Evolutionary conservation across 352 stramenopile species (phyloP).

Genomic region (Phytopythium mirpurense): DNA sequence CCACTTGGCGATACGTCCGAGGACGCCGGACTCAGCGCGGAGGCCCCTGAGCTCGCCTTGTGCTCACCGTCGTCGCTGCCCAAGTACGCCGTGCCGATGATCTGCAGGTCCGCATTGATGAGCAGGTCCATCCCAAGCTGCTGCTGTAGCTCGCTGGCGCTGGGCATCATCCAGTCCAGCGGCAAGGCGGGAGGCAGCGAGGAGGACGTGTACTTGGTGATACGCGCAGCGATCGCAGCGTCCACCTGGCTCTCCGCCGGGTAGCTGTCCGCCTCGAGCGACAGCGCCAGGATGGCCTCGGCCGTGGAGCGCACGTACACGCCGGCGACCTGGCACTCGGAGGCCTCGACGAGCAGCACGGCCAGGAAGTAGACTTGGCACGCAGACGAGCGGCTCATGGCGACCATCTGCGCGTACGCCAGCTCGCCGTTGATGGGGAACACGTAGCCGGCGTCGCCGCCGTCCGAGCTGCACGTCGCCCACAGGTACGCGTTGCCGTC

Average conservation of each 20-base stretch:
- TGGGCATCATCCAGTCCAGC: conserved; percentile 20
- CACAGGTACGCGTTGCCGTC: conserved; percentile 24
- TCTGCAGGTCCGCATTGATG: conserved; percentile 22
- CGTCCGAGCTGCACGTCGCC: conserved; percentile 13
- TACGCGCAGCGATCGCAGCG: conserved; percentile 17
- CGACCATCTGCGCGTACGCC: conserved; percentile 23
- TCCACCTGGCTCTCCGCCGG: conserved; percentile 19
- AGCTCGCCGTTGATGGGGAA: conserved; percentile 28
- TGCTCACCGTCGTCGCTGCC: conserved; percentile 4
- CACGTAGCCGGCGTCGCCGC: conserved; percentile 18
- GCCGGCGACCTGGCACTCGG: conserved; percentile 25
- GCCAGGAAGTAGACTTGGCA: conserved; percentile 24
- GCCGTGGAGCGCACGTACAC: conserved; percentile 27
- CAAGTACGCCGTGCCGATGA: conserved; percentile 26
- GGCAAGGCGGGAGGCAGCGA: conserved; percentile 9
- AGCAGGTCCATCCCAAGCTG: conserved; percentile 15
- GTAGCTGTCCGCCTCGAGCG: conserved; percentile 8
- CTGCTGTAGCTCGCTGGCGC: conserved; percentile 18
- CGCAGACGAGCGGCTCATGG: conserved; percentile 16
- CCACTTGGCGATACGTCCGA: no score
- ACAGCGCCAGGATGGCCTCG: conserved; percentile 22
- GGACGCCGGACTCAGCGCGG: no score
- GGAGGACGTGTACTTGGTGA: conserved; percentile 17
- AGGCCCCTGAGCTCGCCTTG: no score
- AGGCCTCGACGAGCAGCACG: conserved; percentile 22